Conservation (phyloP, 2,329 filamentous ascomycete species). For the Penicillium decumbens region DNA sequence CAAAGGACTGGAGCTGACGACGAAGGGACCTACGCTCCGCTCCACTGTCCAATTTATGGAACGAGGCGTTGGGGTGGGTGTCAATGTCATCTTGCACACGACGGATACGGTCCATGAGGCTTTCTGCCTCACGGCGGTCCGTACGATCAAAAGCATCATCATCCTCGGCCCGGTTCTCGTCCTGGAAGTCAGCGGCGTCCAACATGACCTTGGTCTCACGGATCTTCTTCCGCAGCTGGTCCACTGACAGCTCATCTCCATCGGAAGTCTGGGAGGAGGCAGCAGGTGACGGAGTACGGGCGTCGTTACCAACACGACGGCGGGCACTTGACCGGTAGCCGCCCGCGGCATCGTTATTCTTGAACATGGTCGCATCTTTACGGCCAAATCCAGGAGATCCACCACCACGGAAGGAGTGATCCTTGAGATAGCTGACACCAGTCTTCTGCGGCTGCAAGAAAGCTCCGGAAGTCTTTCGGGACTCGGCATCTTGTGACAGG, state of each 20-base stretch:
- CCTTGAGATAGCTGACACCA: conserved; percentile 97
- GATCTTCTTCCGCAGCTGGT: conserved; percentile 88
- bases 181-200: conserved; percentile 93
- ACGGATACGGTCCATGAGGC: conserved; percentile 86
- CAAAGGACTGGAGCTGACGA: conserved; percentile 80
- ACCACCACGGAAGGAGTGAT: conserved; percentile 76
- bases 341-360: conserved; percentile 89
- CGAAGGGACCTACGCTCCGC: conserved; percentile 82
- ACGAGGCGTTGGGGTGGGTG: conserved; percentile 70
- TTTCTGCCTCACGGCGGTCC: conserved; percentile 87
- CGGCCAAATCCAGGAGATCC: conserved; percentile 58
- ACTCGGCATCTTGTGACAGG: conserved; percentile 82
- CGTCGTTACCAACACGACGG: conserved; percentile 67
- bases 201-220: conserved; percentile 89
- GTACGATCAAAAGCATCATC: conserved; percentile 87
- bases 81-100: conserved; percentile 94
- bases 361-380: conserved; percentile 94
- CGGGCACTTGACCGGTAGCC: conserved; percentile 93
- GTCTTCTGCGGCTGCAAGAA: conserved; percentile 91
- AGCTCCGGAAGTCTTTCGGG: conserved; percentile 81
- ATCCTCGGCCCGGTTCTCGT: conserved; percentile 83
- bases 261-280: conserved; percentile 63
- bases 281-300: conserved; percentile 72
- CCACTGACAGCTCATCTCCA: conserved; percentile 71
- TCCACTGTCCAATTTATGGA: conserved; percentile 71